Evolutionary conservation across 352 stramenopile genomes (phyloP), one percentile per base, ranked within the genome.

Genomic region (Thalassiosira livingstoniorum): DNA sequence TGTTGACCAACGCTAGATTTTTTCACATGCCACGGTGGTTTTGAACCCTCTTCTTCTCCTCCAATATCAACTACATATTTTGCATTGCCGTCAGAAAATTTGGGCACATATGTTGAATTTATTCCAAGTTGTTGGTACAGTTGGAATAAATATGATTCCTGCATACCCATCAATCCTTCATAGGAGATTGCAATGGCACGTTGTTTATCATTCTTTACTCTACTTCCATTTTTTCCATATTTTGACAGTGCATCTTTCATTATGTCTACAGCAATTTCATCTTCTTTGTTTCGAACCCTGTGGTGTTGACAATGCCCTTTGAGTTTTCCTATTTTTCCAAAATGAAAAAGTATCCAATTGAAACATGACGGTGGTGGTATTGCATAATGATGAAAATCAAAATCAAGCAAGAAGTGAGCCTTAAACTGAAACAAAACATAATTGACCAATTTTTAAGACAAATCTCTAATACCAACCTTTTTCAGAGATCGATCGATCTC

Each of bases 61-160:
- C 31, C 23, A 2, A 32, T 7, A 39, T 64, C 55, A 27, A 32
- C 51, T 4, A 83, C 76, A 58, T 75, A 83, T 51, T 75, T 80
- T 3, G 37, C 35, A 65, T 83, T 83, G 23, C 51, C 76, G 63
- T 83, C 76, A 15, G 37, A 21, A 62, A 83, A 83, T 23, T 58
- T 27, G 18, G 76, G 76, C 2, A 65, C 18, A 45, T 75, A 80
- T 0, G 67, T 78, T 1, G 66, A 79, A 63, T 78, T 66, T 21
- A 83, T 75, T 35, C 60, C 68, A 32, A 83, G 68, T 34, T 73
- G 23, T 29, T 64, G 53, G 42, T 83, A 83, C 15, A 83, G 42
- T 13, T 68, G 32, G n/a, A 80, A 75, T 2, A 83, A 62, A 73
- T 83, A 83, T 25, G 45, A 21, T 68, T 75, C n/a, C 10, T 67